Percentiles rank a stretch among this genome's conserved stretches.
phyloP scores from a whole-genome alignment of 305 asterid species.

The Fraxinus paxiana region DNA sequence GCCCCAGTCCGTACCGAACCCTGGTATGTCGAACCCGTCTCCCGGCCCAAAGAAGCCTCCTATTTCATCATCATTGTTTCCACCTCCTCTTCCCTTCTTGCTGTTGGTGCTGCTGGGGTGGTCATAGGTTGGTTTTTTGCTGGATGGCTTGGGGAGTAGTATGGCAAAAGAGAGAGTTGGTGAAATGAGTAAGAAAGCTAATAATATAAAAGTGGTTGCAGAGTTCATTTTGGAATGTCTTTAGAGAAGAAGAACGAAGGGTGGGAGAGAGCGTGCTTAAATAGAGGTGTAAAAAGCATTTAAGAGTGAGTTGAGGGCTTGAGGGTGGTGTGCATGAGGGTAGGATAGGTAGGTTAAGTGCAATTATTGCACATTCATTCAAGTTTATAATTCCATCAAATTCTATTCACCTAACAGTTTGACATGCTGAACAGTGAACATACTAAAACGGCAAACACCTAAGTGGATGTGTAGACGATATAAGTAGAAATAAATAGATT shows the following conservation, averaged over 20 bases:
- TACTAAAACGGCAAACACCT: background rate
- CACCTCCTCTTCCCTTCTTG: background rate
- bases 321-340: constrained; percentile 10
- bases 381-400: background rate
- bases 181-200: constrained; percentile 30
- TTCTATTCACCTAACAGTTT: background rate
- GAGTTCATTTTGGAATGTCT: constrained; percentile 30
- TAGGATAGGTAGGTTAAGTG: constrained; percentile 1
- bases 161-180: constrained; percentile 31
- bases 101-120: background rate
- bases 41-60: constrained; percentile 57
- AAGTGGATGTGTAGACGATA: background rate
- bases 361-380: constrained; percentile 1
- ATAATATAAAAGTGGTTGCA: constrained; percentile 24
- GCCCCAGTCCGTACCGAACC: constrained; percentile 35
- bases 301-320: constrained; percentile 11
- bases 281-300: constrained; percentile 10
- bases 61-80: constrained; percentile 15
- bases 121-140: background rate
- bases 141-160: background rate
- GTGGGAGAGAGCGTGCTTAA: constrained; percentile 13
- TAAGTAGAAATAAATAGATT: background rate
- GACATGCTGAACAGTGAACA: background rate
- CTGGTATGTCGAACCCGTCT: constrained; percentile 58
- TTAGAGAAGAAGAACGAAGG: background rate